A percentile compares a stretch with the other conserved stretches of the same genome.
Evolutionary conservation across 1,284 basidiomycete genomes (phyloP).

Genomic region (Apiotrichum brassicae): DNA sequence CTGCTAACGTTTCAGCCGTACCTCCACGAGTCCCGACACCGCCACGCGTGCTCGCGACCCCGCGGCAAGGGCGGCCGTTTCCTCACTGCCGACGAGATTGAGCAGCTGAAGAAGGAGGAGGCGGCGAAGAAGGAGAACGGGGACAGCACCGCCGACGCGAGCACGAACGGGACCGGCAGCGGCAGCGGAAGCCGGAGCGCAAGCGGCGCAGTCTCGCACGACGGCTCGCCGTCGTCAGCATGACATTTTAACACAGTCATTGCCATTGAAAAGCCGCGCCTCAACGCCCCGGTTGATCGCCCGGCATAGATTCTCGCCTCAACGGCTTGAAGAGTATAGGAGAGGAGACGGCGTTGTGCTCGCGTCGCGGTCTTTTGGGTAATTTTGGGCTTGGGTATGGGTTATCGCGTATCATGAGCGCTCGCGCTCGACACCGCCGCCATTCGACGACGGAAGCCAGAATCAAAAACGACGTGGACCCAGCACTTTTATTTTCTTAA

Average conservation of each 20-base stretch:
- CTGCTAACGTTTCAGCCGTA: constrained; percentile 63
- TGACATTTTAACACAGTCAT: too few relatives aligned
- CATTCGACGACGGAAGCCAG: too few relatives aligned
- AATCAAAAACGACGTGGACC: too few relatives aligned
- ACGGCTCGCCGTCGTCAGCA: not conserved
- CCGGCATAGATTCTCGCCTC: not conserved
- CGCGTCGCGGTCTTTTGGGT: too few relatives aligned
- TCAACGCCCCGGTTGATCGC: not conserved
- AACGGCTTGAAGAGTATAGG: too few relatives aligned
- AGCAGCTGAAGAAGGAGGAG: constrained; percentile 45
- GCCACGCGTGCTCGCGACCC: constrained; percentile 94
- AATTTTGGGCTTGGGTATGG: too few relatives aligned
- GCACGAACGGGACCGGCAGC: too few relatives aligned
- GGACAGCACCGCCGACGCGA: not conserved
- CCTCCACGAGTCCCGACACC: constrained; percentile 93
- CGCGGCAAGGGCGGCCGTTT: constrained; percentile 94
- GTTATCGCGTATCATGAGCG: too few relatives aligned
- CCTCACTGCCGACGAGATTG: constrained; percentile 87
- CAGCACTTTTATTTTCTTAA: too few relatives aligned
- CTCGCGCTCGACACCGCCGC: too few relatives aligned
- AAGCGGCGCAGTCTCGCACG: not conserved
- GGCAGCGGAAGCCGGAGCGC: not conserved
- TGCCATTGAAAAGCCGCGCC: not conserved
- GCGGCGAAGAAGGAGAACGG: constrained; percentile 19
- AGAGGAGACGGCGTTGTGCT: too few relatives aligned